Conservation (phyloP, 768 basidiomycete genomes). For the Pleurotus cornucopiae region DNA sequence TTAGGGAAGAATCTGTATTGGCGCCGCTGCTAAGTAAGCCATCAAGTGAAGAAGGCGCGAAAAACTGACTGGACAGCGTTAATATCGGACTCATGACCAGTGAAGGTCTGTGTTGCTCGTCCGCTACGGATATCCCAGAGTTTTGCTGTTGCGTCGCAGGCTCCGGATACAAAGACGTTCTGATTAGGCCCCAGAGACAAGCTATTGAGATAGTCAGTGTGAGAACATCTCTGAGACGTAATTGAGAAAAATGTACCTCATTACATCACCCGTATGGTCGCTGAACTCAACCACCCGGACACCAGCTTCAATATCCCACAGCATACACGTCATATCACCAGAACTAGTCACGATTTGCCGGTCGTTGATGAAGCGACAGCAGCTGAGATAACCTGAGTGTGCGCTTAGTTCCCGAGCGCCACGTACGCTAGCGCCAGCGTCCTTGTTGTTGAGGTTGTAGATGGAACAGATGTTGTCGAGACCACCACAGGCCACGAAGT, state of each 20-base stretch:
- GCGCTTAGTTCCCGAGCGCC: constrained; percentile 94
- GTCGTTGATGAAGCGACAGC: constrained; percentile 98
- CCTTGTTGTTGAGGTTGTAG: constrained; percentile 87
- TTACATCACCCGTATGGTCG: constrained; percentile 99
- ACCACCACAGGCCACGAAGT: constrained; percentile 97
- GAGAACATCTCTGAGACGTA: neutral
- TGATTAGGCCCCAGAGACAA: constrained; percentile 92
- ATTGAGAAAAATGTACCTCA: constrained; percentile 68
- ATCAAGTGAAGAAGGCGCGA: too few species aligned
- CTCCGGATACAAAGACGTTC: constrained; percentile 96
- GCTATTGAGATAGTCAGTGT: constrained; percentile 36
- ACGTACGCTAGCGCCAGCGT: constrained; percentile 65
- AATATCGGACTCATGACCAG: constrained; percentile 97
- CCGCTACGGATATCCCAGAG: constrained; percentile 99
- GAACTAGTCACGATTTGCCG: constrained; percentile 97
- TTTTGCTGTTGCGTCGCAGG: constrained; percentile 97
- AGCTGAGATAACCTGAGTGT: constrained; percentile 96
- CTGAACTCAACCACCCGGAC: constrained; percentile 98
- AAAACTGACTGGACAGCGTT: constrained; percentile 92
- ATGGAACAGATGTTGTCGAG: constrained; percentile 99
- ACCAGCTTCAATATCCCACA: constrained; percentile 99
- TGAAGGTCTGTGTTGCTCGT: constrained; percentile 97
- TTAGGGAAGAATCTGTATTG: constrained; percentile 92
- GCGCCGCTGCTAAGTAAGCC: too few species aligned
- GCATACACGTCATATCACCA: constrained; percentile 99